A percentile compares a stretch with the other conserved stretches of the same genome.
Evolutionary conservation across 169 alveolate genomes (phyloP).

Genomic region (Eimeria tenella): DNA sequence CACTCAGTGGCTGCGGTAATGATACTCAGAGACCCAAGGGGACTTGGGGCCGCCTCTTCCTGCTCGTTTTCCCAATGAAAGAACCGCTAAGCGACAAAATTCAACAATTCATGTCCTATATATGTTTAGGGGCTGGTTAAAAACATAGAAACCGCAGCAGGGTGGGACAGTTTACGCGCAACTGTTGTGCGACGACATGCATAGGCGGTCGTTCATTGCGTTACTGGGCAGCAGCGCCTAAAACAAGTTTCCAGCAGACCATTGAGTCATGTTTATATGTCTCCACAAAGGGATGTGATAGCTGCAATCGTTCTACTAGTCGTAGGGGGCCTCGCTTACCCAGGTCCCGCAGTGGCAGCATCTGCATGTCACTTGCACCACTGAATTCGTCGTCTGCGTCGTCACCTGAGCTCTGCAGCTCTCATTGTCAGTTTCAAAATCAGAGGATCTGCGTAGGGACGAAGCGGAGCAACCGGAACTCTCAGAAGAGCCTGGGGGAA

Average conservation of each 20-base stretch:
- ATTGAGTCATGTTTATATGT: neutral
- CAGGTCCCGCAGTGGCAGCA: neutral
- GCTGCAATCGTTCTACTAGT: constrained; percentile 1
- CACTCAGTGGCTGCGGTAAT: constrained; percentile 38
- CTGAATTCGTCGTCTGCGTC: no score
- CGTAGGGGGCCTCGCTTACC: constrained; percentile 27
- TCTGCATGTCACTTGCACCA: constrained; percentile 19
- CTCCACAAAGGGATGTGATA: constrained; percentile 35
- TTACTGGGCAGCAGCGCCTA: constrained; percentile 20
- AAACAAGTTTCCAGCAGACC: neutral
- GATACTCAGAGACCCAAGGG: constrained; percentile 41
- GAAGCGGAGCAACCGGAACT: no score
- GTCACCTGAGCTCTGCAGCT: no score
- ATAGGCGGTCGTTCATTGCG: neutral
- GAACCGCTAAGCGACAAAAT: neutral
- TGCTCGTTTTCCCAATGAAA: constrained; percentile 3
- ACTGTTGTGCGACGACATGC: constrained; percentile 55
- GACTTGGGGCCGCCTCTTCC: constrained; percentile 51
- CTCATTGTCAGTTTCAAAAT: no score
- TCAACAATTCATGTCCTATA: neutral
- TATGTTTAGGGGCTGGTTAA: constrained; percentile 8
- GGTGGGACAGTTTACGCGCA: constrained; percentile 9
- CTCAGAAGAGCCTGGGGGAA: no score
- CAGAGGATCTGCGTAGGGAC: no score
- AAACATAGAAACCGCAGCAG: neutral